These are phyloP conservation scores for Xerocomus subilludens DNA, from an alignment of 1,284 basidiomycete species.

Conservation along the genomic window DNA sequence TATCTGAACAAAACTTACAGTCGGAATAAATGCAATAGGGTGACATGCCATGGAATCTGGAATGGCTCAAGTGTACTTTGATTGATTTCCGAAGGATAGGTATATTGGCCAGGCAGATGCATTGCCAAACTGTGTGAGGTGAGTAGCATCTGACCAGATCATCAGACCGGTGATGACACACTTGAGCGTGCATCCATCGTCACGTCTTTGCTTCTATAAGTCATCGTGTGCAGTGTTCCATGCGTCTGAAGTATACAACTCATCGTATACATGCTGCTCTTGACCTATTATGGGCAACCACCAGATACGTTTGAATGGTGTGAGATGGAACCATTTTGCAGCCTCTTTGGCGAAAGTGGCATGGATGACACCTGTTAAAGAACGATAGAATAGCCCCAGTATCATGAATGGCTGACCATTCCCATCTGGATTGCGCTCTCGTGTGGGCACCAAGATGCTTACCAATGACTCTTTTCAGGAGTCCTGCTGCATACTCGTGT, in stretches of 20 bases:
- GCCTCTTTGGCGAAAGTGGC: conserved; percentile 10
- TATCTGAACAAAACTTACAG: conserved; percentile 37
- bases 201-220: conserved; percentile 33
- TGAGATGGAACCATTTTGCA: conserved; percentile 29
- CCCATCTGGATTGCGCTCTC: background rate
- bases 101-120: conserved; percentile 57
- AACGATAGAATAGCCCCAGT: conserved; percentile 11
- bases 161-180: conserved; percentile 48
- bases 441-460: conserved; percentile 27
- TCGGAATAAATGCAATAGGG: conserved; percentile 53
- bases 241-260: conserved; percentile 33
- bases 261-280: conserved; percentile 27
- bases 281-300: background rate
- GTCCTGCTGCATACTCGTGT: background rate
- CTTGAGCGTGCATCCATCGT: conserved; percentile 38
- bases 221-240: conserved; percentile 40
- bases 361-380: conserved; percentile 9
- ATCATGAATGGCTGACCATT: conserved; percentile 19
- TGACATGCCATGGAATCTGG: conserved; percentile 48
- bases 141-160: conserved; percentile 56
- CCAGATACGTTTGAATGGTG: conserved; percentile 33
- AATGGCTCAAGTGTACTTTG: conserved; percentile 51
- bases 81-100: conserved; percentile 53
- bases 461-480: conserved; percentile 24
- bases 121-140: conserved; percentile 53